Conservation (phyloP, 108 stramenopile genomes). For the Fistulifera pelliculosa region DNA sequence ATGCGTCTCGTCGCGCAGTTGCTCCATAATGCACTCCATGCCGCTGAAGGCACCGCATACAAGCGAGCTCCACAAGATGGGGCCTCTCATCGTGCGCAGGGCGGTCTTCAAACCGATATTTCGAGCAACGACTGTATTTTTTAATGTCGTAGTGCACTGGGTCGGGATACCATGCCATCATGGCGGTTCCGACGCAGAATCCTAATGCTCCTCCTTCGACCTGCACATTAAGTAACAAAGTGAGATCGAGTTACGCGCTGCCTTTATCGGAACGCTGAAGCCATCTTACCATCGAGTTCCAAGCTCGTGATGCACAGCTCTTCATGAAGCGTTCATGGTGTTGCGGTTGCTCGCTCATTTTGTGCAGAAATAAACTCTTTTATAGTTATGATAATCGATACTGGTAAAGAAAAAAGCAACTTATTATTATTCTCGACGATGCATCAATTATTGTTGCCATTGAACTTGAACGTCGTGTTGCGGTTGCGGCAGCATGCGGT, state of each 20-base stretch:
- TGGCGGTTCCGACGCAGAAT: conserved; percentile 8
- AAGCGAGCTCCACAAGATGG: conserved; percentile 6
- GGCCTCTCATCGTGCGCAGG: conserved; percentile 2
- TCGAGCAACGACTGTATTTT: neutral
- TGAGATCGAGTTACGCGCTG: no score
- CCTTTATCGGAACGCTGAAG: no score
- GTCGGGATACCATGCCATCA: conserved; percentile 18
- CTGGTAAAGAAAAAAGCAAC: no score
- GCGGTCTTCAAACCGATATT: neutral
- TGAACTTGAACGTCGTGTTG: no score
- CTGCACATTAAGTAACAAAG: neutral
- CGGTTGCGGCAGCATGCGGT: no score
- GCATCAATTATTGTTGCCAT: no score
- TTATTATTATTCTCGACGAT: no score
- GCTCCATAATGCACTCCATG: conserved; percentile 7
- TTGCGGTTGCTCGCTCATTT: no score
- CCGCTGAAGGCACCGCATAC: conserved; percentile 4
- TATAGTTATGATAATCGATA: neutral
- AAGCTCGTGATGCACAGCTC: no score
- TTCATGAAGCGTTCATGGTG: no score
- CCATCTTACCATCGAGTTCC: no score
- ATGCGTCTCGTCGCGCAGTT: neutral
- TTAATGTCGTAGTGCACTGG: neutral
- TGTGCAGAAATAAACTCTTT: no score
- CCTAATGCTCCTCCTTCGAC: conserved; percentile 8